These are phyloP conservation scores for Teratosphaeria destructans DNA, from an alignment of 2,329 filamentous ascomycete genomes.

Conservation along the genomic window DNA sequence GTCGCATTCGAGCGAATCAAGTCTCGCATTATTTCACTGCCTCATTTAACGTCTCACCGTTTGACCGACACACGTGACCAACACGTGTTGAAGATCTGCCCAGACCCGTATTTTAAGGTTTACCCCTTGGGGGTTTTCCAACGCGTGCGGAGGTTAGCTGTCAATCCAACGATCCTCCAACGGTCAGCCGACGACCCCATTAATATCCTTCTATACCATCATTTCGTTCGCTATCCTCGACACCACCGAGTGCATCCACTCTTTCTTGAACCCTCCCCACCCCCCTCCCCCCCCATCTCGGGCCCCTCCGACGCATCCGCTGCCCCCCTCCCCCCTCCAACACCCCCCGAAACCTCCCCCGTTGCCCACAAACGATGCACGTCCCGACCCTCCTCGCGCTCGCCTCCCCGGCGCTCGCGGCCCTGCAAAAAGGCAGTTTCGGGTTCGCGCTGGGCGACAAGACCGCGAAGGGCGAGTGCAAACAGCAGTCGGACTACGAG, in stretches of 20 bases:
- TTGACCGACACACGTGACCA: not conserved
- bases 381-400: not conserved
- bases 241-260: not conserved
- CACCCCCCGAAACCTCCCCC: not conserved
- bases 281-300: too few relatives aligned
- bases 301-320: not conserved
- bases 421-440: constrained; percentile 34
- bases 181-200: not conserved
- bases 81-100: not conserved
- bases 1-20: too few relatives aligned
- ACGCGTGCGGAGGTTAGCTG: not conserved
- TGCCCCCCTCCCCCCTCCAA: not conserved
- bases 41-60: too few relatives aligned
- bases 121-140: not conserved
- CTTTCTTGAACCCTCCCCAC: not conserved
- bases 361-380: not conserved
- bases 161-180: not conserved
- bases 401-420: not conserved
- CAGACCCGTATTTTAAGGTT: not conserved
- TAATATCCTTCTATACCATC: not conserved
- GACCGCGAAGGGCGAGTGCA: constrained; percentile 51
- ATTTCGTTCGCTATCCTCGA: not conserved
- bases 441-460: constrained; percentile 60
- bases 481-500: constrained; percentile 51
- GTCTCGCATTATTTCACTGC: too few relatives aligned